These are phyloP conservation scores for Paraphoma sp. DNA, from an alignment of 2,329 filamentous ascomycete genomes.

Conservation along the genomic window DNA sequence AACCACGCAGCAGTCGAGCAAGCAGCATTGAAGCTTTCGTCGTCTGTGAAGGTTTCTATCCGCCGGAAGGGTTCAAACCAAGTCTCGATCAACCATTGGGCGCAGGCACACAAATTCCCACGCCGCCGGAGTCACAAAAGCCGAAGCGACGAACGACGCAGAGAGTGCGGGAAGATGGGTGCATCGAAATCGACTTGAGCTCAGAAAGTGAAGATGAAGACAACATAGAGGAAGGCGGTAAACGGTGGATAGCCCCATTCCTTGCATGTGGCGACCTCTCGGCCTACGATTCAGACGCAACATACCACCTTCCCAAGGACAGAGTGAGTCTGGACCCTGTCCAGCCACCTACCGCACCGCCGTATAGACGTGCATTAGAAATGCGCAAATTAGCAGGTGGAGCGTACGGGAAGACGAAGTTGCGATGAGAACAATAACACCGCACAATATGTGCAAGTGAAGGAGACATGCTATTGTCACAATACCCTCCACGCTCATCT, in stretches of 20 bases:
- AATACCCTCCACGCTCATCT: neutral
- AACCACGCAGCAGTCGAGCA: conserved; percentile 91
- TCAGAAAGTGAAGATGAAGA: conserved; percentile 51
- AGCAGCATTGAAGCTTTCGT: conserved; percentile 98
- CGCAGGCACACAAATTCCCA: conserved; percentile 62
- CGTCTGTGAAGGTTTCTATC: conserved; percentile 88
- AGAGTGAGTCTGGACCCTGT: conserved; percentile 88
- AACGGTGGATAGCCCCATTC: conserved; percentile 91
- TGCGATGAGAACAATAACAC: conserved; percentile 9
- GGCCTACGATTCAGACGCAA: conserved; percentile 93
- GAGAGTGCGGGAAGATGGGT: conserved; percentile 53
- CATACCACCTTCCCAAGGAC: conserved; percentile 86
- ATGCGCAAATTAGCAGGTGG: conserved; percentile 78
- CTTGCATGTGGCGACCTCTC: conserved; percentile 96
- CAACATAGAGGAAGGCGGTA: conserved; percentile 51
- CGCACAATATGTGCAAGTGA: neutral
- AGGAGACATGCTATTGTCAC: neutral
- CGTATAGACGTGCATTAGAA: conserved; percentile 90
- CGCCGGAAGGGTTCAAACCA: conserved; percentile 76
- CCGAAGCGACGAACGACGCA: conserved; percentile 29
- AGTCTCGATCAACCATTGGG: conserved; percentile 79
- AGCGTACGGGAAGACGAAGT: conserved; percentile 75
- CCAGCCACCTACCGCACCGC: conserved; percentile 93
- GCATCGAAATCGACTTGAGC: conserved; percentile 55
- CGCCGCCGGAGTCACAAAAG: conserved; percentile 27